Evolutionary conservation across 2,329 filamentous ascomycete species (phyloP).

Genomic region (Helotiales sp.): DNA sequence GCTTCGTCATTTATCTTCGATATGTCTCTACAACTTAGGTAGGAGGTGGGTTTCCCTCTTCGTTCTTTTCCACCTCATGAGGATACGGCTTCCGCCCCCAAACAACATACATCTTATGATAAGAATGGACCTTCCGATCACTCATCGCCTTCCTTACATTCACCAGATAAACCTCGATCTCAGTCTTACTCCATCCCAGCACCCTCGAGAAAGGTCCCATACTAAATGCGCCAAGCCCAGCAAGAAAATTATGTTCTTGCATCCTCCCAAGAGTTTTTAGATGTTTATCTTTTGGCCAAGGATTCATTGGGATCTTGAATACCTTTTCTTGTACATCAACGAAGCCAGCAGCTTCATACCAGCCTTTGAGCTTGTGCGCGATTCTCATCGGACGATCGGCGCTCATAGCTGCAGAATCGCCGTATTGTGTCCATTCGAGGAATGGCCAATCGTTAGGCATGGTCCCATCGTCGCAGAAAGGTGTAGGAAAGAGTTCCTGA

Average conservation of each 20-base stretch:
- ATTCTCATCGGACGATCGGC: constrained; percentile 26
- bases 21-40: not conserved
- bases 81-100: constrained; percentile 29
- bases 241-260: constrained; percentile 30
- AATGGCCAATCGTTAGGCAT: constrained; percentile 29
- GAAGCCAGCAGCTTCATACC: constrained; percentile 49
- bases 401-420: constrained; percentile 24
- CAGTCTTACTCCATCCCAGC: constrained; percentile 31
- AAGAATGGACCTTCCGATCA: constrained; percentile 30
- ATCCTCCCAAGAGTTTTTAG: constrained; percentile 27
- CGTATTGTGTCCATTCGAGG: constrained; percentile 23
- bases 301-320: constrained; percentile 55
- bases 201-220: constrained; percentile 29
- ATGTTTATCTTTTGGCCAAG: constrained; percentile 47
- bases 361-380: constrained; percentile 26
- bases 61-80: not conserved
- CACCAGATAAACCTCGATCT: constrained; percentile 35
- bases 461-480: constrained; percentile 44
- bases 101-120: constrained; percentile 32
- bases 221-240: constrained; percentile 28
- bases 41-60: not conserved
- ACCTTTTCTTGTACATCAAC: constrained; percentile 52
- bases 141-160: constrained; percentile 28
- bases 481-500: constrained; percentile 43
- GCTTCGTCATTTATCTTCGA: not conserved